Evolutionary conservation across 2,329 filamentous ascomycete genomes (phyloP), one percentile per base, ranked within the genome.

Genomic region (Fusarium austroafricanum): DNA sequence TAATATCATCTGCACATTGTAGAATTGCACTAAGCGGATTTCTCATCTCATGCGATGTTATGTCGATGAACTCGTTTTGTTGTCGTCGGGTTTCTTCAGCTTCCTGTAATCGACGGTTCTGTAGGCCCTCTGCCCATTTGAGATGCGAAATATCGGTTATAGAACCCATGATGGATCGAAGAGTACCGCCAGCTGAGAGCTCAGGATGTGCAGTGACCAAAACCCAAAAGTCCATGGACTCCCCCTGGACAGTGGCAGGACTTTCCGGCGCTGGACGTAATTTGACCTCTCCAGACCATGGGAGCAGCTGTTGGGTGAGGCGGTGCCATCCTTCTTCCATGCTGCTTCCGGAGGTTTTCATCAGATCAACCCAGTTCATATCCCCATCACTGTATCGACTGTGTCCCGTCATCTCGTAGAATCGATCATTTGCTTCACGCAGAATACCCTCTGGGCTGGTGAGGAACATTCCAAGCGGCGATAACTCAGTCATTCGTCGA

Each of bases 21-120:
- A 93, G 78, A 15, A 92, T 92, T 0, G 90, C 90, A 35, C 86
- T 89, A 11, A 92, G 78, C 0, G 90, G 90, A 65, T 93, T 93
- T 6, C 90, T 83, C 85, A 91, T 89, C 73, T 91, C 89, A 71
- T 91, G 89, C 4, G 86, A 87, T 2, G 84, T 86, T 76, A 92
- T 92, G 74, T 92, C 91, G 71, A 93, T 92, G 71, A 93, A 93
- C 53, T 86, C 84, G 51, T 87, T 85, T 61, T 88, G 86, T 65
- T 86, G 85, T 20, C 85, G 57, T 15, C 78, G 61, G 4, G 73
- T 78, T 64, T 79, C 78, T 12, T 80, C 78, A 0, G 78, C 78
- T 40, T 80, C 77, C 23, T 76, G 75, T 0, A 81, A 69, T 9
- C 79, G 74, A 14, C 73, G 73, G 15, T 76, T 75, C 44, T 82